These are phyloP conservation scores for Curvularia spicifera DNA, from an alignment of 2,329 filamentous ascomycete species.

Conservation along the genomic window DNA sequence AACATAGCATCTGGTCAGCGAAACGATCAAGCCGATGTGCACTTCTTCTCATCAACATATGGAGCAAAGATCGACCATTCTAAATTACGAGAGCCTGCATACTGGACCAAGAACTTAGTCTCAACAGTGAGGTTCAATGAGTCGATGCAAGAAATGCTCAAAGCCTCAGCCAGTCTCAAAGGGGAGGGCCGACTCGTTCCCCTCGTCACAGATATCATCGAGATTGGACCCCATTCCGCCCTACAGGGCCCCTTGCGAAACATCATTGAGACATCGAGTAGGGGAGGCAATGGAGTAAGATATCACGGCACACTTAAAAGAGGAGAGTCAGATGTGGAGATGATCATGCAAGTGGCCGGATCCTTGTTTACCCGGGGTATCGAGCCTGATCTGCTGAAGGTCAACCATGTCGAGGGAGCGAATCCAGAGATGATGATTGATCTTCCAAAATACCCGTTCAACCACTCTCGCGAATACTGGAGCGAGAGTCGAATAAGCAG, in stretches of 20 bases:
- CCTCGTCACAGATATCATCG: constrained; percentile 17
- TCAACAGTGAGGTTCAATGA: constrained; percentile 44
- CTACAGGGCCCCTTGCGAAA: constrained; percentile 32
- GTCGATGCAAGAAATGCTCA: constrained; percentile 6
- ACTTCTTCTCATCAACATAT: constrained; percentile 19
- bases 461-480: constrained; percentile 35
- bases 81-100: neutral
- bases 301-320: neutral
- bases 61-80: constrained; percentile 10
- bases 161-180: neutral
- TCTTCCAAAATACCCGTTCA: constrained; percentile 27
- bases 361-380: neutral
- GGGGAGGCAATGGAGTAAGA: neutral
- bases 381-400: neutral
- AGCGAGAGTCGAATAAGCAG: constrained; percentile 19
- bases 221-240: constrained; percentile 45
- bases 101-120: constrained; percentile 49
- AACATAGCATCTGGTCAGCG: neutral
- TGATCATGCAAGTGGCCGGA: neutral
- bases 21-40: neutral
- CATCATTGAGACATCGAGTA: neutral
- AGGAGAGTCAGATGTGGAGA: neutral
- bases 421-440: constrained; percentile 3
- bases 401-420: constrained; percentile 1
- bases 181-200: neutral